Evolutionary conservation across 2,329 filamentous ascomycete genomes (phyloP).

Genomic region (Hyphodiscus sp.): DNA sequence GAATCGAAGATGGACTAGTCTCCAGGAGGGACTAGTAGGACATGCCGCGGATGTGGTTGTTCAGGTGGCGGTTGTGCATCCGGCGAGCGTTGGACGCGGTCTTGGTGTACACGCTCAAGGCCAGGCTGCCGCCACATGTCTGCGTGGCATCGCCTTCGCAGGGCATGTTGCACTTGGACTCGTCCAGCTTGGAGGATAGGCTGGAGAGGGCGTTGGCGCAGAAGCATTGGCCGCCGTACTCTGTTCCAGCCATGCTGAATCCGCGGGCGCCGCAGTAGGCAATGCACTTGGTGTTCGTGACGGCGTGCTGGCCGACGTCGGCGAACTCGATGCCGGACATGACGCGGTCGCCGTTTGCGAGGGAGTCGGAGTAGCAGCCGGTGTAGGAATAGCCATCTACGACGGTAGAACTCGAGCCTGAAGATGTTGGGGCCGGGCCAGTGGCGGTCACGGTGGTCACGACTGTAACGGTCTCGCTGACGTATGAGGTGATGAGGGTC

Average conservation of each 20-base stretch:
- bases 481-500: slow-evolving; percentile 17
- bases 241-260: slow-evolving; percentile 42
- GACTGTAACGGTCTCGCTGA: slow-evolving; percentile 42
- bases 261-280: slow-evolving; percentile 40
- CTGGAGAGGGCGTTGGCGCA: slow-evolving; percentile 38
- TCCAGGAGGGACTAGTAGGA: background rate
- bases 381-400: slow-evolving; percentile 33
- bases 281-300: slow-evolving; percentile 42
- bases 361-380: slow-evolving; percentile 39
- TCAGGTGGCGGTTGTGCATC: slow-evolving; percentile 1
- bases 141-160: slow-evolving; percentile 44
- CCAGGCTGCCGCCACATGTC: slow-evolving; percentile 44
- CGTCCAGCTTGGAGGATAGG: slow-evolving; percentile 35
- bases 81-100: background rate
- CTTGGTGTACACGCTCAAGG: slow-evolving; percentile 37
- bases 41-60: slow-evolving; percentile 1
- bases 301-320: slow-evolving; percentile 32
- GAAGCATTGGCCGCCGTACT: slow-evolving; percentile 42
- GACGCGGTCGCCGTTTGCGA: slow-evolving; percentile 28
- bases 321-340: slow-evolving; percentile 36
- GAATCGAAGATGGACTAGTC: background rate
- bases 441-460: slow-evolving; percentile 29
- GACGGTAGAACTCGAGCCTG: slow-evolving; percentile 15
- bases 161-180: slow-evolving; percentile 39
- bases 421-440: slow-evolving; percentile 18